Base-by-base conservation (phyloP, 2,329 filamentous ascomycete species). In the Kalaharituber pfeilii region DNA sequence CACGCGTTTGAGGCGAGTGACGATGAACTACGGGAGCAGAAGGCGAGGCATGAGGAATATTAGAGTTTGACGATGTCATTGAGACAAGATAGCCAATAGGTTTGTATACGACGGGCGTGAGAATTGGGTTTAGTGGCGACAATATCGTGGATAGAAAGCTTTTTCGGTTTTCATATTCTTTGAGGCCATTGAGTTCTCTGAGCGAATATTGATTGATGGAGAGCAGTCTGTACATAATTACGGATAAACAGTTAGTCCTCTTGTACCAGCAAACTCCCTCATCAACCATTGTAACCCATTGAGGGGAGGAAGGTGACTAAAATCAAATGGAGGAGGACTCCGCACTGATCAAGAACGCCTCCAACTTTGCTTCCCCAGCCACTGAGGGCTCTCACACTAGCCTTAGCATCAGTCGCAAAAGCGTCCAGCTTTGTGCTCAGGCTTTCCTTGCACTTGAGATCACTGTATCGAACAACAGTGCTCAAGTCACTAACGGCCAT, bases 401-500 rank as follows among this genome's bases (percentile, higher is more conserved):
- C 49, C 18, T 58, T 57, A 8, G 52, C 54, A 22, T 58, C 59
- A 13, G 54, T 51, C 2, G 60, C 57, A 49, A 61, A 59, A 24
- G 52, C 55, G 51, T 60, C 56, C 18, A 62, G 52, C 11, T 57
- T 50, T 36, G 56, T 52, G 27, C 55, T 47, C 22, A 56, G 51
- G 57, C 64, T 64, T 62, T 67, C 66, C 66, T 70, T 11, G 77
- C 77, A 25, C 79, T 77, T 61, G 0, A 91, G 71, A 22, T 77
- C 74, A 60, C 81, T 86, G 68, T 81, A 79, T 36, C 77, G 74
- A 28, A 91, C 82, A 47, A 87, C 73, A 27, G 79, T 81, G 39
- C 82, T 77, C 18, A 91, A 69, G 62, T 88, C 84, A 42, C 84
- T 78, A 29, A 91, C 80, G 1, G 81, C 79, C 3, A 78, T 73